Base-by-base conservation (phyloP, 306 rosid genomes). In the Castanopsis chinensis region DNA sequence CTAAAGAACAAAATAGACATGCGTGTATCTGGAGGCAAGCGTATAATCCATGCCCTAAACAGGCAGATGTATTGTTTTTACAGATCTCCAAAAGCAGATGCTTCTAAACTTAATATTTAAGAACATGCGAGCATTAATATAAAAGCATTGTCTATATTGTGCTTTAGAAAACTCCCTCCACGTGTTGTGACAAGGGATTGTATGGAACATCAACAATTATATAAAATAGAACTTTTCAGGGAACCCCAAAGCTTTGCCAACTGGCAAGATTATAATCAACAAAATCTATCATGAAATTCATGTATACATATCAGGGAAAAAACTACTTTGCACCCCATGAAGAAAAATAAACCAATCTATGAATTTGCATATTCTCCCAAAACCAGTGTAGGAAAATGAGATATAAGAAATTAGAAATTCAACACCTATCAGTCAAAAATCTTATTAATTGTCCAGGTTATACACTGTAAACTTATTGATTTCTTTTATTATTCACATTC, bases 11-110 rank as follows among this genome's bases (percentile, higher is more conserved):
- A 15, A 33, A 73, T 76, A 35, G 33, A 73, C 57, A 33, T 25
- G 72, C 76, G 57, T 45, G 69, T 73, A 80, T 71, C 64, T 56
- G 63, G 30, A 4, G 11, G 15, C 41, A 27, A 61, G 65, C 14
- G 23, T 21, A 59, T 23, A 25, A 61, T 25, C 12, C 30, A 61
- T 5, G 37, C 15, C 19, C 37, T 27, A 7, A 11, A 63, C 28
- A 17, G 9, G 69, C 35, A 63, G 19, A 27, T 13, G n/a, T 28
- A 63, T 63, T 8, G 30, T 25, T 28, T 59, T 28, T 63, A 8
- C 41, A 28, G 37, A 27, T 35, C 11, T 13, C 69, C 69, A 27
- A 63, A 28, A 15, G 69, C 10, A 28, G n/a, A 27, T 13, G 69
- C 9, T 28, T 2, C 4, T 63, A 27, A 63, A 63, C 12, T 63